phyloP scores from a whole-genome alignment of 768 basidiomycete genomes.

The Terana coerulea region DNA sequence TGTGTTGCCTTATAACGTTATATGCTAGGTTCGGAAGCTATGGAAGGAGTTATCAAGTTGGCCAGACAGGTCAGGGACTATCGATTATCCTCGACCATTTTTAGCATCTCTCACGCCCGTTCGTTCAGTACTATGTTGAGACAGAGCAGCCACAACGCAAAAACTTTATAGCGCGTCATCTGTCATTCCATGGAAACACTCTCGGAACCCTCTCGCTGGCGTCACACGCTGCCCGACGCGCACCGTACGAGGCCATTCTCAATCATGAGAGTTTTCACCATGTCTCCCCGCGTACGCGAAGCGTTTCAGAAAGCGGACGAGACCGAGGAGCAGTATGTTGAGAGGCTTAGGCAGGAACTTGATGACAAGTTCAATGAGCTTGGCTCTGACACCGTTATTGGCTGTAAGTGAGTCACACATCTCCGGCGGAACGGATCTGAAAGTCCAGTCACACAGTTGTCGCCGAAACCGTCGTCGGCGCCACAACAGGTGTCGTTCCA shows the following conservation, averaged over 20 bases:
- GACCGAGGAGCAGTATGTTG: constrained; percentile 75
- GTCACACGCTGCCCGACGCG: constrained; percentile 62
- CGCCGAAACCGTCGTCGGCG: constrained; percentile 86
- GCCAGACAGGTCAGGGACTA: constrained; percentile 57
- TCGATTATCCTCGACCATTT: neutral
- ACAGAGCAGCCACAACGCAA: constrained; percentile 63
- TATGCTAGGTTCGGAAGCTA: constrained; percentile 81
- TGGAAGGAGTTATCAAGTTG: constrained; percentile 84
- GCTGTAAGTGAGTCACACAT: constrained; percentile 47
- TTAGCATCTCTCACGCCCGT: neutral
- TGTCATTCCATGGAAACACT: constrained; percentile 88
- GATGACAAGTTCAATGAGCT: constrained; percentile 83
- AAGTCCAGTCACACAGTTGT: constrained; percentile 55
- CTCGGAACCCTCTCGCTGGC: constrained; percentile 65
- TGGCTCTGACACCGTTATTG: constrained; percentile 79
- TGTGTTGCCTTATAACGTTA: neutral
- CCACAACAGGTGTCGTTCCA: constrained; percentile 70
- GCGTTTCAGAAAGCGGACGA: constrained; percentile 71
- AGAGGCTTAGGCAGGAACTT: constrained; percentile 71
- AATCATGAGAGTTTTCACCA: constrained; percentile 71
- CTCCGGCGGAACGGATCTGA: neutral
- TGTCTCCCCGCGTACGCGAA: constrained; percentile 86
- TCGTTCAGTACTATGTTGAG: constrained; percentile 62
- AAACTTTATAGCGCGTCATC: constrained; percentile 74
- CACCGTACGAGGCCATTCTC: constrained; percentile 63